phyloP scores from a whole-genome alignment of 2,329 filamentous ascomycete genomes.

The Allantophomopsis lycopodina region DNA sequence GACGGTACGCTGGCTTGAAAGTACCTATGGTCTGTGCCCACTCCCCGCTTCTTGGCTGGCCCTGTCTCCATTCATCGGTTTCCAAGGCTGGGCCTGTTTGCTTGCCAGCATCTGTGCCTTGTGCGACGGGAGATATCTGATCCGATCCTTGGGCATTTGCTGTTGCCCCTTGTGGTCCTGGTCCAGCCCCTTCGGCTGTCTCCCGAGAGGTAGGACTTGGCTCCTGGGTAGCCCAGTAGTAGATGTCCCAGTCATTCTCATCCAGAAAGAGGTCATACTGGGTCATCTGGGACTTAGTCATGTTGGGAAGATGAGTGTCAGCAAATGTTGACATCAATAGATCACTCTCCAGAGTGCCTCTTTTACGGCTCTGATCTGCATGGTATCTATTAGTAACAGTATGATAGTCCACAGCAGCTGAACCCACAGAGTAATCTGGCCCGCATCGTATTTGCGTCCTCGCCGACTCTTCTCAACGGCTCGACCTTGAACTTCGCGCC shows the following conservation, averaged over 20 bases:
- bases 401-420: conserved; percentile 1
- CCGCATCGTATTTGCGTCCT: conserved; percentile 75
- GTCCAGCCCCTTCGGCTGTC: conserved; percentile 36
- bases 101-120: conserved; percentile 15
- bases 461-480: conserved; percentile 72
- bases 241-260: conserved; percentile 99
- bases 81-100: conserved; percentile 12
- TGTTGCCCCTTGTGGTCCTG: conserved; percentile 18
- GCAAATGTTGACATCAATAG: conserved; percentile 95
- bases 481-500: conserved; percentile 79
- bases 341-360: conserved; percentile 90
- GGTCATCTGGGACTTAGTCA: conserved; percentile 59
- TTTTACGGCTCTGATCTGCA: conserved; percentile 88
- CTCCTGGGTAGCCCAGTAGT: conserved; percentile 97
- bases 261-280: conserved; percentile 91
- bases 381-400: conserved; percentile 2
- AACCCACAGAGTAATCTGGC: conserved; percentile 59
- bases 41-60: conserved; percentile 46
- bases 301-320: conserved; percentile 57
- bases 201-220: conserved; percentile 43
- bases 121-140: conserved; percentile 6
- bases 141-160: conserved; percentile 9
- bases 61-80: conserved; percentile 19
- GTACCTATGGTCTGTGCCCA: conserved; percentile 95
- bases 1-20: conserved; percentile 86